Evolutionary conservation across 1,284 basidiomycete genomes (phyloP).

Genomic region (Rhodotorula sp.): DNA sequence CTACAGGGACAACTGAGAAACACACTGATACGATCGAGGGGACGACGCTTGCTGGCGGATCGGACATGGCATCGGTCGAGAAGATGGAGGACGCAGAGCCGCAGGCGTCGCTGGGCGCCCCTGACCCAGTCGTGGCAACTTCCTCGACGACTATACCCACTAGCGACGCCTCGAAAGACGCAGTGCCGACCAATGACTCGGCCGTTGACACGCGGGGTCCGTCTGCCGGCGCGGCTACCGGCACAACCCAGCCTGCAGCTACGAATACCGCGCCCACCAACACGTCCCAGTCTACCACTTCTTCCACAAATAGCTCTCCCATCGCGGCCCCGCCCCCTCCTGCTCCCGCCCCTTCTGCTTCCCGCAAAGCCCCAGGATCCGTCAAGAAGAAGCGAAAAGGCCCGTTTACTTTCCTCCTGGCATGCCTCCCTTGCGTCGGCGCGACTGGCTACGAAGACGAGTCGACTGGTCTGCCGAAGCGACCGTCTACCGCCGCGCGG

Average conservation of each 20-base stretch:
- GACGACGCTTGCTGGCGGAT: background rate
- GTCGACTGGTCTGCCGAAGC: background rate
- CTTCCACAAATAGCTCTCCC: background rate
- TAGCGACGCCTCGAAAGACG: no score
- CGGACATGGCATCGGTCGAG: conserved; percentile 8
- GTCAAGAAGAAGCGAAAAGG: conserved; percentile 26
- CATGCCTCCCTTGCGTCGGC: conserved; percentile 30
- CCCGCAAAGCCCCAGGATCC: background rate
- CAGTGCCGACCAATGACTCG: no score
- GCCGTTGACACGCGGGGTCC: no score
- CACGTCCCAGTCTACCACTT: background rate
- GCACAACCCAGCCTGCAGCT: no score
- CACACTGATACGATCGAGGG: background rate
- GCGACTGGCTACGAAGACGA: conserved; percentile 20
- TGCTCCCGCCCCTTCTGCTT: background rate
- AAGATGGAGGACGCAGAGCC: conserved; percentile 5
- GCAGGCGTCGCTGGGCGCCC: no score
- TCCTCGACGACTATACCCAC: no score
- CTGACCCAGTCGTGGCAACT: no score
- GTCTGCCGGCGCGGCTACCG: no score
- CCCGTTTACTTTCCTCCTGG: conserved; percentile 25
- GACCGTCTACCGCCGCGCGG: conserved; percentile 1
- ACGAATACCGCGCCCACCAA: no score
- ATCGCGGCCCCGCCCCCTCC: background rate
- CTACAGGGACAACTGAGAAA: background rate